These are phyloP conservation scores for Ophiostoma sp. DNA, from an alignment of 2,329 filamentous ascomycete species.

Conservation along the genomic window DNA sequence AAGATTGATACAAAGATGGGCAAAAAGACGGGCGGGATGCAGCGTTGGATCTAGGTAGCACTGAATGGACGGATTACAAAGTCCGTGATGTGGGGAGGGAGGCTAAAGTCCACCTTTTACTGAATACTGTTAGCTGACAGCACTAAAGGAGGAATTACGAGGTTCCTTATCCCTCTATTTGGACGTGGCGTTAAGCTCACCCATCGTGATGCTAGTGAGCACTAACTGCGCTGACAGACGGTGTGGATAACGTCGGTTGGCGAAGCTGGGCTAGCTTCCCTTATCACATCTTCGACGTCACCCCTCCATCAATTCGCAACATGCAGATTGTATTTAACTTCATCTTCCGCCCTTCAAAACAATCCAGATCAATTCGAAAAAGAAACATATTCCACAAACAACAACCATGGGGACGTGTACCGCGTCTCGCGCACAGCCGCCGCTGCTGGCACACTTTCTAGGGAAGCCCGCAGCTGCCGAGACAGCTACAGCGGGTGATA, in stretches of 20 bases:
- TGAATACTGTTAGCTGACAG: too few species aligned
- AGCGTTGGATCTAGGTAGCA: background rate
- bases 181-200: background rate
- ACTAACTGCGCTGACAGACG: background rate
- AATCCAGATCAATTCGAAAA: background rate
- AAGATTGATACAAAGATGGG: too few species aligned
- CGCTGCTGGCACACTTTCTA: conserved; percentile 9
- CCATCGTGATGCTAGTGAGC: background rate
- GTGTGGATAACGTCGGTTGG: background rate
- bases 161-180: background rate
- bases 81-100: background rate
- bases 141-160: background rate
- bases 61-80: background rate
- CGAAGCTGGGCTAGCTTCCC: background rate
- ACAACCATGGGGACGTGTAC: background rate
- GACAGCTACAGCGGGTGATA: background rate
- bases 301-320: conserved; percentile 3
- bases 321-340: background rate
- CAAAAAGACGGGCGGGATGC: background rate
- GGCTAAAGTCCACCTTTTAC: background rate
- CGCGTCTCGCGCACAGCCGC: background rate
- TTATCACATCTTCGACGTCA: background rate
- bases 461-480: background rate
- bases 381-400: background rate
- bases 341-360: background rate